These are phyloP conservation scores for Sordariomycetes sp. DNA, from an alignment of 2,329 filamentous ascomycete genomes.

Conservation along the genomic window DNA sequence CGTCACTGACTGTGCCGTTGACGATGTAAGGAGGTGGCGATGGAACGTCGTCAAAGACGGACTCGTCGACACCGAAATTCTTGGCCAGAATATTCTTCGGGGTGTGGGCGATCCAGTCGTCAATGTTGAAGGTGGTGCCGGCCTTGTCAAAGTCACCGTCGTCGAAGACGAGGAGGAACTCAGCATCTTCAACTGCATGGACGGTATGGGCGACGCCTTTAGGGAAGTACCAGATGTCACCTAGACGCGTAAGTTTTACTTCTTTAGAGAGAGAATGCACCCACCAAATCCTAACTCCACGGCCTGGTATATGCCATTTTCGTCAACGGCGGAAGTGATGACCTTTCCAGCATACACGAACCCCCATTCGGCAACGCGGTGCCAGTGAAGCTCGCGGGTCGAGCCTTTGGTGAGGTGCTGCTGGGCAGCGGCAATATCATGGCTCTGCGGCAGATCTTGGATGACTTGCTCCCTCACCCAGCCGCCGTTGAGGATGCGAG, in stretches of 20 bases:
- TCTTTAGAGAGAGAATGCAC: too few species aligned
- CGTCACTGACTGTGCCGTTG: slow-evolving; percentile 41
- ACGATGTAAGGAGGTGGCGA: slow-evolving; percentile 52
- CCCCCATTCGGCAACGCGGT: slow-evolving; percentile 60
- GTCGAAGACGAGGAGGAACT: slow-evolving; percentile 58
- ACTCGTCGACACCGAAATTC: slow-evolving; percentile 56
- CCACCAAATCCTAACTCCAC: slow-evolving; percentile 48
- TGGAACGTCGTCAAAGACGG: slow-evolving; percentile 50
- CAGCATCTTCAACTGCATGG: slow-evolving; percentile 58
- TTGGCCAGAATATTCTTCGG: slow-evolving; percentile 54
- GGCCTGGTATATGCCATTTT: slow-evolving; percentile 46
- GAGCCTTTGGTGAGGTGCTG: slow-evolving; percentile 60
- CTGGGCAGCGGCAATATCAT: slow-evolving; percentile 59
- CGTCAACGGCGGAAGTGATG: slow-evolving; percentile 51
- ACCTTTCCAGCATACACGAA: slow-evolving; percentile 51
- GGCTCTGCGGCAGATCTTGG: slow-evolving; percentile 55
- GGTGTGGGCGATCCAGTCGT: slow-evolving; percentile 61
- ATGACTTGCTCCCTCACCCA: slow-evolving; percentile 60
- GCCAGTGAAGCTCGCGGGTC: slow-evolving; percentile 59
- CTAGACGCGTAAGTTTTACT: too few species aligned
- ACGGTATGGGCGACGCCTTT: slow-evolving; percentile 56
- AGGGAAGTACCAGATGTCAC: slow-evolving; percentile 64
- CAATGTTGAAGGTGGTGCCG: slow-evolving; percentile 62
- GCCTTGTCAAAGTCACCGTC: slow-evolving; percentile 56
- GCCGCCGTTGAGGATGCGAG: slow-evolving; percentile 50